Base-by-base conservation (phyloP, 495 filamentous ascomycete genomes). In the Letharia columbiana region DNA sequence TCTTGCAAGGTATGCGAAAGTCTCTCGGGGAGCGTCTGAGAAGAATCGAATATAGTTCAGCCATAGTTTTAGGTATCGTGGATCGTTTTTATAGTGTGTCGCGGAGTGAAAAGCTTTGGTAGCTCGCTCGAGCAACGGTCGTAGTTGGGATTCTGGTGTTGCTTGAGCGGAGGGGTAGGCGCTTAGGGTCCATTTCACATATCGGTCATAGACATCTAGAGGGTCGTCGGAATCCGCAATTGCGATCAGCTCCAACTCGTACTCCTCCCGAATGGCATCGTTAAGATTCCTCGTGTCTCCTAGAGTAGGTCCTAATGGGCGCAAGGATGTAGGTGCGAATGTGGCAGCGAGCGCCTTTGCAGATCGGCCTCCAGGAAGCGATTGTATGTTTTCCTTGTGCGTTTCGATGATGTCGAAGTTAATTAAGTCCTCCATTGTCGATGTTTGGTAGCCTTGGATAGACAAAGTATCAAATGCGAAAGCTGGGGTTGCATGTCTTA, bases 361-460 rank as follows among this genome's bases (percentile, higher is more conserved):
- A 41, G 92, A 97, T 63, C 94, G 86, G 45, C 94, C 94, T 59
- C 90, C 88, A 3, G 95, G 91, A 49, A 98, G 82, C 17, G 92
- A 88, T 73, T 96, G 92, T 52, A 98, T 96, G 73, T 98, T 98
- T 77, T 98, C 94, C 77, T 98, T 98, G 72, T 96, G 92, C 54
- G 82, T 83, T 75, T 98, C 94, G 77, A 98, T 98, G 67, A 97
- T 86, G 67, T 96, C 89, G 81, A 98, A 98, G 76, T 95, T 85
- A 73, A 96, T 90, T 23, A 86, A 75, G 68, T 88, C 84, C 42
- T 83, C 79, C 41, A 66, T 66, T 5, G 2, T 60, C 17, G 40
- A 31, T 5, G 52, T 33, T 5, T 31, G 1, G 8, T 35, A 6
- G 0, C 18, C 20, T 49, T 49, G 2, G 52, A 8, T 9, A 3